These are phyloP conservation scores for Blastocystis sp. DNA, from an alignment of 352 stramenopile genomes.

Conservation along the genomic window DNA sequence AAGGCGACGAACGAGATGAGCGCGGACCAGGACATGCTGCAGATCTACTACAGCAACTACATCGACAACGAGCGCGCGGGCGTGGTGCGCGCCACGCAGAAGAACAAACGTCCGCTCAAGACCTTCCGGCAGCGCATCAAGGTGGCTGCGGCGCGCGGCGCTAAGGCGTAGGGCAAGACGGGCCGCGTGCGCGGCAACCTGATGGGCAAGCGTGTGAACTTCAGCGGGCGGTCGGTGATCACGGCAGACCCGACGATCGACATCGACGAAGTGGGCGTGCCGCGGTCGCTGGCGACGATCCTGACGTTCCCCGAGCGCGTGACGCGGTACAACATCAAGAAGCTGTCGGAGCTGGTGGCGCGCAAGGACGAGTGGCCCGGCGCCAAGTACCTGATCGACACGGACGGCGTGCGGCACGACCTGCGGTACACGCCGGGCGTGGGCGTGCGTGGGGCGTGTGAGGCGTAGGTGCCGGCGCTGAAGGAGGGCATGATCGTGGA, in stretches of 20 bases:
- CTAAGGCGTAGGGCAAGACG: constrained; percentile 82
- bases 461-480: constrained; percentile 79
- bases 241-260: constrained; percentile 96
- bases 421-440: constrained; percentile 82
- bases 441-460: constrained; percentile 88
- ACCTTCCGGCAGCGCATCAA: constrained; percentile 88
- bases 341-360: constrained; percentile 89
- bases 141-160: constrained; percentile 73
- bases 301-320: constrained; percentile 95
- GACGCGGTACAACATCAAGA: constrained; percentile 95
- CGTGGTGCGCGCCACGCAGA: constrained; percentile 90
- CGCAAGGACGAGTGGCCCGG: constrained; percentile 91
- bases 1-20: constrained; percentile 89
- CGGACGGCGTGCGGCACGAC: constrained; percentile 93
- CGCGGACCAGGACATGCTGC: constrained; percentile 76
- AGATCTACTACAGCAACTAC: constrained; percentile 84
- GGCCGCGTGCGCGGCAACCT: constrained; percentile 96
- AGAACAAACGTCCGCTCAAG: constrained; percentile 93
- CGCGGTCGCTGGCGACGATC: constrained; percentile 94
- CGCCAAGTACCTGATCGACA: constrained; percentile 94
- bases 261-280: constrained; percentile 93
- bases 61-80: constrained; percentile 95
- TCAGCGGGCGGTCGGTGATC: constrained; percentile 97
- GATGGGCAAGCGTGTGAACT: constrained; percentile 99
- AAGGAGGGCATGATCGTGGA: constrained; percentile 97